Base-by-base conservation (phyloP, 2,329 filamentous ascomycete species). In the Sclerotinia minor region DNA sequence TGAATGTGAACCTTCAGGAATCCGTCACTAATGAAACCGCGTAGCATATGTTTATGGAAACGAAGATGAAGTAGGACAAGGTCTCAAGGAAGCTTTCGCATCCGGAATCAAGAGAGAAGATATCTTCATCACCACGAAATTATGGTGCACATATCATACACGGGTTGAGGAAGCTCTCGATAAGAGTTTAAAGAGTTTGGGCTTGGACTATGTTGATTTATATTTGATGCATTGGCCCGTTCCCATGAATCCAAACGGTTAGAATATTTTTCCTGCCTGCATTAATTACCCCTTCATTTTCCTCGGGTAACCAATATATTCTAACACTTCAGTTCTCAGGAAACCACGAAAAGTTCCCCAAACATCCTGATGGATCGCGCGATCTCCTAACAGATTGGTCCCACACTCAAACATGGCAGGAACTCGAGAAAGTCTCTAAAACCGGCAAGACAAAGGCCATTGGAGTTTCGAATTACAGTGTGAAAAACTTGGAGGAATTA, bases 201-300 rank as follows among this genome's bases (percentile, higher is more conserved):
- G 91, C 1, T 81, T 95, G 59, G 89, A 92, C 72, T 94, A 96
- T 77, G 84, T 96, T 6, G 92, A 96, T 77, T 81, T 96, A 68
- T 92, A 87, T 77, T 83, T 96, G 49, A 85, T 96, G 82, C 92
- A 96, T 81, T 95, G 92, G 91, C 90, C 91, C 7, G 81, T 92
- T 57, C 87, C 90, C 61, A 89, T 94, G 87, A 94, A 94, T 80
- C 89, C 90, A 9, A 84, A 90, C 45, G 90, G 89, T 85, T 47
- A 21, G 44, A 2, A 26, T 7, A 53, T 21, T 17, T 7, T 2
- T 26, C n/a, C 64, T 24, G 65, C 13, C 7, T 19, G 21, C 6
- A 17, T 64, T 49, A 45, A 11, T 35, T 35, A 35, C 53, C 35
- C 54, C 69, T 52, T 71, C 63, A 47, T 47, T 49, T 70, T 44